Percentiles rank a stretch among this genome's conserved stretches.
These are phyloP conservation scores for Austropuccinia psidii DNA, from an alignment of 1,284 basidiomycete genomes.

Conservation along the genomic window DNA sequence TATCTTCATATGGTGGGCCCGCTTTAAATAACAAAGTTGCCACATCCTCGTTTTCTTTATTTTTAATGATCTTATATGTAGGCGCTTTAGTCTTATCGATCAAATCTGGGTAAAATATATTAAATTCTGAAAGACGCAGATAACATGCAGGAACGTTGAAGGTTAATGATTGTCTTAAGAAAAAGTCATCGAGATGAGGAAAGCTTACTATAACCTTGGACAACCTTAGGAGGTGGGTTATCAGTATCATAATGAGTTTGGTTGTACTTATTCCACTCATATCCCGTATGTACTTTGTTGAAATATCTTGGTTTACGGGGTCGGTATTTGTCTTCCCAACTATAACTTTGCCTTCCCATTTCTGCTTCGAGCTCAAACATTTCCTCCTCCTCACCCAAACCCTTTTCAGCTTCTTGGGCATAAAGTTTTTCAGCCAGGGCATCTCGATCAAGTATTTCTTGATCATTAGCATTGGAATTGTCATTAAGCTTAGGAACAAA, in stretches of 20 bases:
- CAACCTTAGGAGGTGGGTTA: constrained; percentile 93
- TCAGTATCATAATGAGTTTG: constrained; percentile 97
- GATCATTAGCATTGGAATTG: constrained; percentile 37
- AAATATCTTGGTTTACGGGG: constrained; percentile 98
- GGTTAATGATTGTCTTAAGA: no score
- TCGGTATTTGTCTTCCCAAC: constrained; percentile 98
- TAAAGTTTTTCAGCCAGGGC: constrained; percentile 75
- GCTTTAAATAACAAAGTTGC: constrained; percentile 87
- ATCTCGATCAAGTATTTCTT: constrained; percentile 58
- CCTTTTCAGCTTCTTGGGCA: constrained; percentile 64
- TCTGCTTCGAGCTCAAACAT: constrained; percentile 83
- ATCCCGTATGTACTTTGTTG: constrained; percentile 99
- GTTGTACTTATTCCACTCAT: constrained; percentile 99
- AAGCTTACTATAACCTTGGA: constrained; percentile 74
- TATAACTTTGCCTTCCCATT: constrained; percentile 72
- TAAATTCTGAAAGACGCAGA: constrained; percentile 57
- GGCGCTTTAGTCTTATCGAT: constrained; percentile 83
- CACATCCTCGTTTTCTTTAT: constrained; percentile 72
- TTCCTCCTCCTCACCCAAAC: constrained; percentile 91
- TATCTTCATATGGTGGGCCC: constrained; percentile 97
- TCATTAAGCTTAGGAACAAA: constrained; percentile 66
- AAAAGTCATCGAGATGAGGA: neutral
- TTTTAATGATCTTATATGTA: constrained; percentile 49
- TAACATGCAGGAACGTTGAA: constrained; percentile 29
- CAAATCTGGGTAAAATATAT: constrained; percentile 89